A percentile compares a stretch with the other conserved stretches of the same genome.
These are phyloP conservation scores for Pseudonitzschia multiseries DNA, from an alignment of 108 stramenopile genomes.

Conservation along the genomic window DNA sequence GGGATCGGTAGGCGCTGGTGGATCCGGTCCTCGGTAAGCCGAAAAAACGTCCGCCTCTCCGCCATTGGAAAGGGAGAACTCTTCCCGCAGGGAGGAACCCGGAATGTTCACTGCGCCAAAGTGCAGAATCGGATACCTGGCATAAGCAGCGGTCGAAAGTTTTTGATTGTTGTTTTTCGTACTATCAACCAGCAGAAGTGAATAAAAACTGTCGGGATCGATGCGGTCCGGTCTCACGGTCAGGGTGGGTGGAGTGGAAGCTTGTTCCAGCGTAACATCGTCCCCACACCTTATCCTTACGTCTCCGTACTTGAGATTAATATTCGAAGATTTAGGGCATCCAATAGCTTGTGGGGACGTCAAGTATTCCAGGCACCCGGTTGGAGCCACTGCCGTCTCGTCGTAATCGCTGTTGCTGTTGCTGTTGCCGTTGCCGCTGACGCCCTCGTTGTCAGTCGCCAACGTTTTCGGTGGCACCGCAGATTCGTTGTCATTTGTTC, in stretches of 20 bases:
- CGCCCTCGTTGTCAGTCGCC: too few species aligned
- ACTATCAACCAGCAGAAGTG: not conserved
- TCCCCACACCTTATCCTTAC: not conserved
- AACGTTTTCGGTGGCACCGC: too few species aligned
- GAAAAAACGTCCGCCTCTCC: not conserved
- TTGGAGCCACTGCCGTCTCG: not conserved
- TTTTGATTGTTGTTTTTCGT: not conserved
- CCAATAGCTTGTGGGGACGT: not conserved
- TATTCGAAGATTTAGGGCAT: not conserved
- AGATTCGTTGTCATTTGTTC: too few species aligned
- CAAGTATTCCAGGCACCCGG: not conserved
- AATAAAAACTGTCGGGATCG: not conserved
- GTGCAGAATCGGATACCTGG: not conserved
- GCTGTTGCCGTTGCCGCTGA: too few species aligned
- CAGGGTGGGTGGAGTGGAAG: not conserved
- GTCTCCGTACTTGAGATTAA: not conserved
- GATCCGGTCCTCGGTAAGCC: not conserved
- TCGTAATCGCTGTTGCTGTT: not conserved
- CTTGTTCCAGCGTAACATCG: not conserved
- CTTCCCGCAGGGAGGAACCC: not conserved
- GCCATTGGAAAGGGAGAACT: not conserved
- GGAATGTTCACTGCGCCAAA: not conserved
- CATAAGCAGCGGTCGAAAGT: not conserved
- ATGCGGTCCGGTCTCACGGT: not conserved
- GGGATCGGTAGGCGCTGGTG: not conserved